Evolutionary conservation across 176 grass and related monocot genomes (phyloP).

Genomic region (Hyparrhenia diplandra): DNA sequence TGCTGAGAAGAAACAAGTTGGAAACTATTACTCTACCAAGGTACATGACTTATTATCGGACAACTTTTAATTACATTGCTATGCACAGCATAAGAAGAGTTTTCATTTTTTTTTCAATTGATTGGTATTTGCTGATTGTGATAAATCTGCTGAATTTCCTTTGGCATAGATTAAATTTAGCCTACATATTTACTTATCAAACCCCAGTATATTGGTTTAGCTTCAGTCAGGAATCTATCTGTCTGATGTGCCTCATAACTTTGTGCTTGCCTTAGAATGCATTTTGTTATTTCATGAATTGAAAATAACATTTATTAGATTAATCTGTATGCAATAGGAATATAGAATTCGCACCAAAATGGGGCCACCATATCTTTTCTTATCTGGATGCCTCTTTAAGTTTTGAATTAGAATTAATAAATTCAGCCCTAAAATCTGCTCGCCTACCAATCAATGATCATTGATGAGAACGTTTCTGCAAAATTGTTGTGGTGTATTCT

Average conservation of each 20-base stretch:
- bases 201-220: background rate
- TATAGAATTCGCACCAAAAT: background rate
- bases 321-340: background rate
- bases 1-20: conserved; percentile 99
- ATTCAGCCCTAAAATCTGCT: background rate
- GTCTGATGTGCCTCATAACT: background rate
- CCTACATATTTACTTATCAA: background rate
- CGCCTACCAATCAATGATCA: background rate
- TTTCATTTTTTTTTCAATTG: background rate
- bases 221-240: no score
- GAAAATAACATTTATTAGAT: background rate
- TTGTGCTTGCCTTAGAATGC: background rate
- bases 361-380: background rate
- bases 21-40: conserved; percentile 98
- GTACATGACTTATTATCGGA: no score
- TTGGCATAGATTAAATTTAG: background rate
- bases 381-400: background rate
- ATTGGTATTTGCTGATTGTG: background rate
- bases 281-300: background rate
- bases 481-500: background rate
- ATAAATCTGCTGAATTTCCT: background rate
- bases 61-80: background rate
- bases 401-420: background rate
- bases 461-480: background rate
- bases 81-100: background rate